Percentiles rank a stretch among this genome's conserved stretches.
Evolutionary conservation across 2,329 filamentous ascomycete genomes (phyloP).

Genomic region (Aureobasidium melanogenum): DNA sequence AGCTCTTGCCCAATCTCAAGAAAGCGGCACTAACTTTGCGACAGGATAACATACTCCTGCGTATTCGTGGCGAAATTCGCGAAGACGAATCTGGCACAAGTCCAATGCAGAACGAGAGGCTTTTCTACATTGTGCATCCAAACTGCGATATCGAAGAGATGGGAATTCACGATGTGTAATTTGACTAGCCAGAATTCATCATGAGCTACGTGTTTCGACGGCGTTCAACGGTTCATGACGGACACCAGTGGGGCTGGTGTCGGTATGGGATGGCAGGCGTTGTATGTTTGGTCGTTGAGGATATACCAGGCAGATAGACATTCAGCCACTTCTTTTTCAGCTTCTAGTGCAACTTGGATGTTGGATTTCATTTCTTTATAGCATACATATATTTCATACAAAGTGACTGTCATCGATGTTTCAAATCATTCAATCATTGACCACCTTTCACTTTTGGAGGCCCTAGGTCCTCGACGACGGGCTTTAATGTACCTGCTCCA

Average conservation of each 20-base stretch:
- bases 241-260: neutral
- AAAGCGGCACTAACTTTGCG: neutral
- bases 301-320: neutral
- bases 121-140: slow-evolving; percentile 85
- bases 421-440: neutral
- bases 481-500: slow-evolving; percentile 1
- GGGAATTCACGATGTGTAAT: neutral
- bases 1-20: neutral
- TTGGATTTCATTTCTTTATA: neutral
- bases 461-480: slow-evolving; percentile 1
- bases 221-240: neutral
- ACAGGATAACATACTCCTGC: slow-evolving; percentile 52
- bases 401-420: neutral
- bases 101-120: slow-evolving; percentile 42
- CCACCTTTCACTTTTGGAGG: neutral
- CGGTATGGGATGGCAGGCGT: neutral
- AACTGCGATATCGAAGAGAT: slow-evolving; percentile 73
- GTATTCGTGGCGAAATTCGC: slow-evolving; percentile 72
- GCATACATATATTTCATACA: neutral
- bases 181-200: neutral
- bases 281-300: neutral
- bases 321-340: neutral
- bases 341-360: neutral
- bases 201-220: neutral
- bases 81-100: slow-evolving; percentile 63